Evolutionary conservation across 495 filamentous ascomycete genomes (phyloP).

Genomic region (Polyplosphaeria fusca): DNA sequence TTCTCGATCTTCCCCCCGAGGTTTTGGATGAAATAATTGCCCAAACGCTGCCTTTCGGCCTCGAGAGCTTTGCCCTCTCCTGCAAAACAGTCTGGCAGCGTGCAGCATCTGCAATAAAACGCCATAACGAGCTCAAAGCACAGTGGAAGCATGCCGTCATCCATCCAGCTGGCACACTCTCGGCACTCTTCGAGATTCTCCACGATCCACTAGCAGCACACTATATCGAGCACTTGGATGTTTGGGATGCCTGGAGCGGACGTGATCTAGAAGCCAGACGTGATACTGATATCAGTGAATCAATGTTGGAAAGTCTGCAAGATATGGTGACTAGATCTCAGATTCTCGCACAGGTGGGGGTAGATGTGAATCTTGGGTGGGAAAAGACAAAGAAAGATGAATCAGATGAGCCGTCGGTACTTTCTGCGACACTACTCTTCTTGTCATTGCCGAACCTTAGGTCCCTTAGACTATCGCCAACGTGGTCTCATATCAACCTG

Average conservation of each 20-base stretch:
- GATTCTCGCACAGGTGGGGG: neutral
- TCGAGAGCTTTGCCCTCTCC: slow-evolving; percentile 14
- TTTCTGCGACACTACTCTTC: neutral
- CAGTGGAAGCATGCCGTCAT: slow-evolving; percentile 2
- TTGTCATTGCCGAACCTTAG: slow-evolving; percentile 12
- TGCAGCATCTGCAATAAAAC: slow-evolving; percentile 9
- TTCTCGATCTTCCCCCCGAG: slow-evolving; percentile 22
- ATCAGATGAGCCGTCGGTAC: neutral
- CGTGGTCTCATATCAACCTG: neutral
- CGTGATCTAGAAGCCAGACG: neutral
- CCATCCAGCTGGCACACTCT: neutral
- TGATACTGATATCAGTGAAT: neutral
- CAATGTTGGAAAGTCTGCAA: neutral
- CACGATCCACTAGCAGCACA: slow-evolving; percentile 4
- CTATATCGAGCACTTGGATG: slow-evolving; percentile 7
- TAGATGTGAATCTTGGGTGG: slow-evolving; percentile 10
- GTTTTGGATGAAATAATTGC: slow-evolving; percentile 15
- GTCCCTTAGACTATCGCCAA: neutral
- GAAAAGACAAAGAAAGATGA: slow-evolving; percentile 5
- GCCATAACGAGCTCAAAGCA: slow-evolving; percentile 13
- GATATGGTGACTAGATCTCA: neutral
- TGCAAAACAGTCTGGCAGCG: slow-evolving; percentile 11
- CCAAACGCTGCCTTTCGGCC: slow-evolving; percentile 1
- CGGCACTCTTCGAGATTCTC: slow-evolving; percentile 5
- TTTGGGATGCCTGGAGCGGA: slow-evolving; percentile 1